Evolutionary conservation across 1,284 basidiomycete genomes (phyloP).

Genomic region (Sparassis latifolia): DNA sequence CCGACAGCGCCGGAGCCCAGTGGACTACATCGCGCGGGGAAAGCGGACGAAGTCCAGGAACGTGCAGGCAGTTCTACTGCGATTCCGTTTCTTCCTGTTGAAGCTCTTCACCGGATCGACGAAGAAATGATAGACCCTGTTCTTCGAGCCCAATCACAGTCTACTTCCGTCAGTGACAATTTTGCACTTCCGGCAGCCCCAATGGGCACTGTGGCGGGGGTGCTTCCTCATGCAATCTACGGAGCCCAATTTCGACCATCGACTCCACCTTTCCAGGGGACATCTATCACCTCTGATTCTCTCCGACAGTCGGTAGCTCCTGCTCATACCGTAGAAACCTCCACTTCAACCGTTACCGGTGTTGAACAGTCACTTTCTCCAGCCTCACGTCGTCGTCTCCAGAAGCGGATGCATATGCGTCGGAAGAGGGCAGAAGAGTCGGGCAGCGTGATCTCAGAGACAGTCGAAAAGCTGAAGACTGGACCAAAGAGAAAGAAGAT

Average conservation of each 20-base stretch:
- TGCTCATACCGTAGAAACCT: neutral
- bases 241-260: neutral
- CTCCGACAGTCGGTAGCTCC: neutral
- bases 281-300: neutral
- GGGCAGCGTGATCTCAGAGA: constrained; percentile 30
- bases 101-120: constrained; percentile 3
- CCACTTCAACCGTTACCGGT: neutral
- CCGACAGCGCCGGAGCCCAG: neutral
- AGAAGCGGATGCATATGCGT: constrained; percentile 68
- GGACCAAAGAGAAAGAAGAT: constrained; percentile 28
- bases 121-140: constrained; percentile 24
- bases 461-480: constrained; percentile 34
- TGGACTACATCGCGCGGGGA: neutral
- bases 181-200: neutral
- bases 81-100: too few relatives aligned
- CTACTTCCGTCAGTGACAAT: neutral
- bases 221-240: neutral
- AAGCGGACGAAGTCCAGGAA: too few relatives aligned
- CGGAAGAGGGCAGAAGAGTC: constrained; percentile 50
- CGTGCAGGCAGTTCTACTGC: too few relatives aligned
- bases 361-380: constrained; percentile 29
- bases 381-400: constrained; percentile 44
- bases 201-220: neutral
- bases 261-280: neutral
- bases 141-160: constrained; percentile 16